phyloP scores from a whole-genome alignment of 768 basidiomycete species.

The Porphyrellus cyaneotinctus region DNA sequence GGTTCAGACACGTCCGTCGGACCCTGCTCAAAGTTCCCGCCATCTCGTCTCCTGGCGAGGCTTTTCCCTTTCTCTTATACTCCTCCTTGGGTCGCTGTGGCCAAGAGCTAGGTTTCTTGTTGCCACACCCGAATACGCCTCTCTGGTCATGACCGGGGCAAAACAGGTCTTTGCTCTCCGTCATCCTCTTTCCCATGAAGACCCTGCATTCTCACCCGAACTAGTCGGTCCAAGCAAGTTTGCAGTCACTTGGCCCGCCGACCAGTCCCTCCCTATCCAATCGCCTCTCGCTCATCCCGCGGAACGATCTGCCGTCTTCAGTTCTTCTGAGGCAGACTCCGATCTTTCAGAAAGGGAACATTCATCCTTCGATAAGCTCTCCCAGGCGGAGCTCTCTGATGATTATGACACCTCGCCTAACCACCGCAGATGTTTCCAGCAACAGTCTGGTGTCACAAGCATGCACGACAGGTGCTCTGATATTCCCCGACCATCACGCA shows the following conservation, averaged over 20 bases:
- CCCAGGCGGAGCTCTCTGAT: conserved; percentile 31
- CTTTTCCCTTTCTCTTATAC: conserved; percentile 8
- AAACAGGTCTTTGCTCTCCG: conserved; percentile 47
- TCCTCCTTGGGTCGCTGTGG: conserved; percentile 5
- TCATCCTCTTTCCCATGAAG: conserved; percentile 40
- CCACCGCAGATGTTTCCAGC: conserved; percentile 24
- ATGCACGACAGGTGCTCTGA: conserved; percentile 26
- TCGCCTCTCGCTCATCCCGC: conserved; percentile 30
- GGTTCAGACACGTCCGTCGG: conserved; percentile 15
- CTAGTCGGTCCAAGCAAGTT: conserved; percentile 52
- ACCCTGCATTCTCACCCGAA: conserved; percentile 44
- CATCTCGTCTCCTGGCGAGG: conserved; percentile 29
- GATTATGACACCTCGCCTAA: conserved; percentile 26
- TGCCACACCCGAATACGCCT: conserved; percentile 1
- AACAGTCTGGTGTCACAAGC: conserved; percentile 19
- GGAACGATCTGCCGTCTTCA: conserved; percentile 40
- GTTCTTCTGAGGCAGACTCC: conserved; percentile 51
- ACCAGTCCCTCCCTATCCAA: conserved; percentile 38
- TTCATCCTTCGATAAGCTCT: conserved; percentile 29
- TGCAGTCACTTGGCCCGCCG: conserved; percentile 54
- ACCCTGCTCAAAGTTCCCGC: conserved; percentile 11
- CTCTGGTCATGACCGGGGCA: conserved; percentile 26
- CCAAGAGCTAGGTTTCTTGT: conserved; percentile 17
- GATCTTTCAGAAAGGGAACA: conserved; percentile 46
- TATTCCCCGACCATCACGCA: conserved; percentile 62